Evolutionary conservation across 805 yeast species (phyloP).

Genomic region (Candida methanosorbosa): DNA sequence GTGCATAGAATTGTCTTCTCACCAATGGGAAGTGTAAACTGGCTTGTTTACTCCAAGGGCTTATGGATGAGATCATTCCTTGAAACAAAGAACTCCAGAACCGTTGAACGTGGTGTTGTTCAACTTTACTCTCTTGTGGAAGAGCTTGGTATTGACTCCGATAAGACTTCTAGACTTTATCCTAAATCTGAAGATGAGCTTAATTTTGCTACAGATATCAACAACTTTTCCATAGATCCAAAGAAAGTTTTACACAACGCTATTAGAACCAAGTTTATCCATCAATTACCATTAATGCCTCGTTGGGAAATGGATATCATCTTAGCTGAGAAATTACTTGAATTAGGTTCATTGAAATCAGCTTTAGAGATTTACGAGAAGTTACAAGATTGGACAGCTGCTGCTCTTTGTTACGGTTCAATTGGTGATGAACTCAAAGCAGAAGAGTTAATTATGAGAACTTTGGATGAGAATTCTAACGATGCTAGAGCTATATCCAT

Average conservation of each 20-base stretch:
- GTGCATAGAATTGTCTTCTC: conserved; percentile 62
- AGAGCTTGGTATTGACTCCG: conserved; percentile 63
- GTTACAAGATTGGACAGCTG: conserved; percentile 66
- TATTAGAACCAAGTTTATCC: conserved; percentile 56
- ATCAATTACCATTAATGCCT: conserved; percentile 69
- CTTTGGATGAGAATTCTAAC: conserved; percentile 48
- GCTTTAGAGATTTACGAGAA: conserved; percentile 88
- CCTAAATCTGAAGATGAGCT: conserved; percentile 30
- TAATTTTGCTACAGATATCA: conserved; percentile 13
- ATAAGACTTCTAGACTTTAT: conserved; percentile 42
- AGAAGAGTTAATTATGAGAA: conserved; percentile 41
- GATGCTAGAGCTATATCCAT: conserved; percentile 82
- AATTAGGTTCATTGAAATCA: conserved; percentile 74
- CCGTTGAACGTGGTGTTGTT: conserved; percentile 87
- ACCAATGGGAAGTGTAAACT: conserved; percentile 42
- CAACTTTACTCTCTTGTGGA: conserved; percentile 91
- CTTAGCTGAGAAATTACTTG: conserved; percentile 80
- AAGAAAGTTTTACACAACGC: conserved; percentile 31
- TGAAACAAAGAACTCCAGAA: conserved; percentile 73
- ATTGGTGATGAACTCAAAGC: conserved; percentile 70
- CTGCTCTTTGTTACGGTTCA: conserved; percentile 86
- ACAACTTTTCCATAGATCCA: conserved; percentile 11
- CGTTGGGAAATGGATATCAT: conserved; percentile 78
- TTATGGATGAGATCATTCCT: conserved; percentile 85
- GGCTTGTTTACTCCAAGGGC: conserved; percentile 73